Percentiles rank a stretch among this genome's conserved stretches.
phyloP scores from a whole-genome alignment of 2,329 filamentous ascomycete genomes.

The Ophiostoma quercus region DNA sequence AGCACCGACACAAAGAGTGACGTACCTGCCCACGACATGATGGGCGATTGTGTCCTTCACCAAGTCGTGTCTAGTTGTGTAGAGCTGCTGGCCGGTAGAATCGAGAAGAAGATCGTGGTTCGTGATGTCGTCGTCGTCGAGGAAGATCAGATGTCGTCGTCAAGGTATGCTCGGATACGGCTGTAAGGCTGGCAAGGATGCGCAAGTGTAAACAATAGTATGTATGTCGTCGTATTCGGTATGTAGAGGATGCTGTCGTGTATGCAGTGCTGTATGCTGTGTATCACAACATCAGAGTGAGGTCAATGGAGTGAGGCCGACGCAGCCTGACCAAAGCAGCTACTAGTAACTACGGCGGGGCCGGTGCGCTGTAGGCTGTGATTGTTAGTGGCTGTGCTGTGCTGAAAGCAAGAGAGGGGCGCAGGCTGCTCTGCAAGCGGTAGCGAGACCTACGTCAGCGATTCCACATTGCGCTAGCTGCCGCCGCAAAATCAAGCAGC shows the following conservation, averaged over 20 bases:
- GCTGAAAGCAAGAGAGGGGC: neutral
- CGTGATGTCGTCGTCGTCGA: neutral
- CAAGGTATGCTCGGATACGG: neutral
- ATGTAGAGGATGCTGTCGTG: conserved; percentile 2
- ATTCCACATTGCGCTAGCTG: neutral
- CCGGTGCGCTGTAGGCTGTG: neutral
- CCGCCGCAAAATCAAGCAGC: neutral
- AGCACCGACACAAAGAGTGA: conserved; percentile 8
- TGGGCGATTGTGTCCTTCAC: conserved; percentile 26
- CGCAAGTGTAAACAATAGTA: neutral
- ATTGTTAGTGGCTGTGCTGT: neutral
- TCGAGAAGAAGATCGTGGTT: neutral
- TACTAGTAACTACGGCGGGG: neutral
- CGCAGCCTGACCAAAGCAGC: neutral
- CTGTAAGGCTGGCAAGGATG: neutral
- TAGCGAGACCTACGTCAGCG: conserved; percentile 3
- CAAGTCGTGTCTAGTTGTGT: neutral
- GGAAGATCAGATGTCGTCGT: neutral
- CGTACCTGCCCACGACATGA: conserved; percentile 48
- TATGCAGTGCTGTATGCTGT: neutral
- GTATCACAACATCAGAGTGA: neutral
- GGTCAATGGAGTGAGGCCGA: neutral
- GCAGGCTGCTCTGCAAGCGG: neutral
- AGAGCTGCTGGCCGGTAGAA: neutral
- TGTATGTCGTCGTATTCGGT: neutral